Evolutionary conservation across 2,329 filamentous ascomycete species (phyloP), one percentile per base, ranked within the genome.

Genomic region (Pseudocercospora cruenta): DNA sequence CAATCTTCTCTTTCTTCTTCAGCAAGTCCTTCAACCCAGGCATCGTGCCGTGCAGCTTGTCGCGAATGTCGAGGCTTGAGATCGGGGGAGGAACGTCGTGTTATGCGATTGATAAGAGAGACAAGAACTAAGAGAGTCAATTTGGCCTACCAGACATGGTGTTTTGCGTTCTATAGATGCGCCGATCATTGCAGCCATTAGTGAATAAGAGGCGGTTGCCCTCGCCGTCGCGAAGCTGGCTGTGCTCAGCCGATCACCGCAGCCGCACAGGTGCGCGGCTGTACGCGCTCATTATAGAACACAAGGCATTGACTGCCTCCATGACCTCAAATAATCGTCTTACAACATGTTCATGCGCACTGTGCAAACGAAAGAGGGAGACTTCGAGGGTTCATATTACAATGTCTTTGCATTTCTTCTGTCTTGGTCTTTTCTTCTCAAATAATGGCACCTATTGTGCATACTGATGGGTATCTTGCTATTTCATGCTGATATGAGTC

Each of bases 1-100:
- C 79, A 60, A 84, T 78, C 72, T 82, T 86, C 45, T 87, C 85
- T 73, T 87, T 88, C 80, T 88, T 90, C 77, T 86, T 88, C 65
- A 91, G 79, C 28, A 90, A 77, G 71, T 88, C 84, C 75, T 83
- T 84, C 67, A 90, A 79, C 67, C 86, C 82, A 85, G 89, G 90
- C 70, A 76, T 83, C 63, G 58, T 69, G 64, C 63, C 43, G 26
- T 7, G 16, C 33, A 16, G 33, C 33, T 36, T 36, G 33, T 43
- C 39, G 39, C n/a, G n/a, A 19, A 43, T 43, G 5, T 43, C 39
- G 39, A 43, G 39, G 39, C 39, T 16, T 43, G 39, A 19, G 39
- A 6, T 43, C 39, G 39, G 39, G 16, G 39, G 16, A 43, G 16
- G 14, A 43, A 43, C n/a, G 39, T 43, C 16, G 39, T 43, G 39